Conservation (phyloP, 495 filamentous ascomycete genomes). For the Penicillium arizonense region DNA sequence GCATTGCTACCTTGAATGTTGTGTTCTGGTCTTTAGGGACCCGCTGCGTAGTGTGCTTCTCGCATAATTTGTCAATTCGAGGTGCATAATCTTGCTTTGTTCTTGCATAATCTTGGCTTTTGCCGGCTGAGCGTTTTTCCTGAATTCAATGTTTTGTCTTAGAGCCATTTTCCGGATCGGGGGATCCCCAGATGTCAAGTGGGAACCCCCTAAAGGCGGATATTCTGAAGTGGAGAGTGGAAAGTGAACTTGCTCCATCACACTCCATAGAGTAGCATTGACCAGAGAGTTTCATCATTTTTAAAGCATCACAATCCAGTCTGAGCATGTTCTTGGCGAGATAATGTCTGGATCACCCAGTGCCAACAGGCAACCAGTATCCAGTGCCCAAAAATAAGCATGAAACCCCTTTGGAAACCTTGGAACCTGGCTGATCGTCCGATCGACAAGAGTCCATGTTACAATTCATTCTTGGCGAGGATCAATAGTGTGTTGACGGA, state of each 20-base stretch:
- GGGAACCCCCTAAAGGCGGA: background rate
- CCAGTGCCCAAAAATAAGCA: constrained; percentile 9
- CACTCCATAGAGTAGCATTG: background rate
- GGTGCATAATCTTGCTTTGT: constrained; percentile 9
- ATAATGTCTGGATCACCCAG: background rate
- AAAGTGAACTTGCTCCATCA: too few relatives aligned
- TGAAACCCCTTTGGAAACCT: constrained; percentile 6
- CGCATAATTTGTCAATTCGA: constrained; percentile 8
- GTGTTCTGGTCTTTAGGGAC: background rate
- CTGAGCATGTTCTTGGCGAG: constrained; percentile 19
- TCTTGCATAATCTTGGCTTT: constrained; percentile 1
- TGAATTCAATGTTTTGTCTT: background rate
- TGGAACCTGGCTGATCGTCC: background rate
- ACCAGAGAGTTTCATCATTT: background rate
- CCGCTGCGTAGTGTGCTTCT: background rate
- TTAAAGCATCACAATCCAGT: background rate
- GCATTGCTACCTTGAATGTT: constrained; percentile 6
- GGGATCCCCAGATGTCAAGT: background rate
- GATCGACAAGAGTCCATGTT: constrained; percentile 13
- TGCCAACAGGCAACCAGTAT: background rate
- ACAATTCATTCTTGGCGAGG: constrained; percentile 12
- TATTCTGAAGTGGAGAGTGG: too few relatives aligned
- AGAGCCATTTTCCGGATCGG: background rate
- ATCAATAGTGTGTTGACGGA: constrained; percentile 18
- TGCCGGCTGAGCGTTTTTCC: background rate